phyloP scores from a whole-genome alignment of 768 basidiomycete genomes.

The Lactifluus piperatus region DNA sequence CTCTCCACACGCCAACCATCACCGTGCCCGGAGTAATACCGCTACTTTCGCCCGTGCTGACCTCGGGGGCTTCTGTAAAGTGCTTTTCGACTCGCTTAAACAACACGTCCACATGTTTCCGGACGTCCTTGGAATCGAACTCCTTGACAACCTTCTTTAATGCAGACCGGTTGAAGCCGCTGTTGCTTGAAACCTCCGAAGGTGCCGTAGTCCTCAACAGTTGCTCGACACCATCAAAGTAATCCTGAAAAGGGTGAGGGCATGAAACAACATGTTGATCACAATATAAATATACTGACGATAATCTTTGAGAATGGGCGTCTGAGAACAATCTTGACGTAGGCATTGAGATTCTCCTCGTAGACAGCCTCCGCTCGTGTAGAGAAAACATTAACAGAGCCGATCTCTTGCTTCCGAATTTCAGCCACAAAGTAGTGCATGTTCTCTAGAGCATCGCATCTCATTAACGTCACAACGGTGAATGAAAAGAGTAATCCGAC shows the following conservation, averaged over 20 bases:
- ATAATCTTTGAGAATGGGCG: constrained; percentile 82
- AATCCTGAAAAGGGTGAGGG: constrained; percentile 51
- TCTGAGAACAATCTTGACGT: constrained; percentile 80
- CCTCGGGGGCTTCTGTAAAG: constrained; percentile 76
- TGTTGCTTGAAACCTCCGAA: constrained; percentile 65
- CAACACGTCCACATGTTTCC: constrained; percentile 78
- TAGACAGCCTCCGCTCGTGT: constrained; percentile 75
- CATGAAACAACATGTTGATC: not conserved
- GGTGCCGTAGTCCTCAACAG: constrained; percentile 72
- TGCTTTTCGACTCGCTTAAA: constrained; percentile 94
- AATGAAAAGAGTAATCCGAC: constrained; percentile 24
- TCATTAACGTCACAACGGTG: not conserved
- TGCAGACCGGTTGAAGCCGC: constrained; percentile 63
- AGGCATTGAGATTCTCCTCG: constrained; percentile 80
- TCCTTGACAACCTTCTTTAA: constrained; percentile 86
- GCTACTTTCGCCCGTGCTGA: constrained; percentile 43
- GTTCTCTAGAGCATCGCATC: constrained; percentile 53
- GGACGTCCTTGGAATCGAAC: constrained; percentile 78
- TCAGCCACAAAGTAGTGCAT: constrained; percentile 93
- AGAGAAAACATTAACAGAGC: constrained; percentile 53
- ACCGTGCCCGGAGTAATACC: constrained; percentile 54
- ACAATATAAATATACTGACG: constrained; percentile 25
- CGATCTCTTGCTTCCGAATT: constrained; percentile 58
- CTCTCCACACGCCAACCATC: constrained; percentile 81
- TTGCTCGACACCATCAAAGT: constrained; percentile 89